Conservation (phyloP, 176 grass and related monocot species). For the Phoenix dactylifera region DNA sequence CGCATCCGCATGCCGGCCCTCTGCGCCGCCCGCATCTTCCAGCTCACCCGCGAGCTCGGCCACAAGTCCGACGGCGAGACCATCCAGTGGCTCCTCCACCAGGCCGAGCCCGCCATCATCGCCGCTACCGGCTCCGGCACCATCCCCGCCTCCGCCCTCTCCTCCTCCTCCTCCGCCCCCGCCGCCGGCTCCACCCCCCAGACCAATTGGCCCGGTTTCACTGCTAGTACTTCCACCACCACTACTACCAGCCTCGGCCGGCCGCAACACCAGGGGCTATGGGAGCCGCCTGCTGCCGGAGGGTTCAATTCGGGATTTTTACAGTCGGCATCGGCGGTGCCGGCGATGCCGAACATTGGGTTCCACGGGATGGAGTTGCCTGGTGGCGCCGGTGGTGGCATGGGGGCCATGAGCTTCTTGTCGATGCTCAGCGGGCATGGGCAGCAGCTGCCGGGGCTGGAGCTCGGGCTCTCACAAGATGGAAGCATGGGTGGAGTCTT, state of each 20-base stretch:
- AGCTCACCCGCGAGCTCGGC: slow-evolving; percentile 20
- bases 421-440: slow-evolving; percentile 7
- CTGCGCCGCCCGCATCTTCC: slow-evolving; percentile 18
- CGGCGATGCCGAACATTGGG: not conserved
- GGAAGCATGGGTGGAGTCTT: not conserved
- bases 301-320: slow-evolving; percentile 10
- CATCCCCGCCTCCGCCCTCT: slow-evolving; percentile 15
- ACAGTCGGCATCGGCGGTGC: not conserved
- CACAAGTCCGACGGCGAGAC: slow-evolving; percentile 23
- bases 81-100: slow-evolving; percentile 20
- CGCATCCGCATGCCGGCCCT: slow-evolving; percentile 21
- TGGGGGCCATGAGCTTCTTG: slow-evolving; percentile 9
- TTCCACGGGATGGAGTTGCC: slow-evolving; percentile 2
- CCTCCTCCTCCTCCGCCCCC: not conserved
- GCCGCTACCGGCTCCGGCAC: slow-evolving; percentile 17
- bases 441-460: slow-evolving; percentile 6
- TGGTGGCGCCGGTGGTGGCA: not conserved
- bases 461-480: slow-evolving; percentile 10
- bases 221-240: too few relatives aligned
- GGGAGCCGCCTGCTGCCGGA: slow-evolving; percentile 2
- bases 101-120: slow-evolving; percentile 12
- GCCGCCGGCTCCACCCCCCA: not conserved
- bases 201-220: slow-evolving; percentile 4
- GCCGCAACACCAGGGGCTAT: slow-evolving; percentile 4
- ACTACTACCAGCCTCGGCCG: not conserved